Conservation (phyloP, 139 green algal genomes). For the Chlamydomonas schloesseri region DNA sequence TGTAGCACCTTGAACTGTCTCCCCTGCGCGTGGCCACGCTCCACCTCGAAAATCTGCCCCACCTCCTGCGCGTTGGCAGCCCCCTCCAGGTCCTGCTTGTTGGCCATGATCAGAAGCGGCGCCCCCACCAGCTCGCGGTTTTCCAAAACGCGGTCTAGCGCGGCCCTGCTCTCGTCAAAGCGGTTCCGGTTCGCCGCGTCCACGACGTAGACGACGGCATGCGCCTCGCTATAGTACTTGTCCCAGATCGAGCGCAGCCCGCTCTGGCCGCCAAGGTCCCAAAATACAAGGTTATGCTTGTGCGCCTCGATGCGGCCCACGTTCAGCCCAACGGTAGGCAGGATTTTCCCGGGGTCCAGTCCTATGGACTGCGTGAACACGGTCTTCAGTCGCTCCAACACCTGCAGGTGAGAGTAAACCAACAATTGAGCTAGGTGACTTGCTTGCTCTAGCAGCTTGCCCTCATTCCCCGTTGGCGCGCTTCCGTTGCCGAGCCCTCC, state of each 20-base stretch:
- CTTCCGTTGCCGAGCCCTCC: too few species aligned
- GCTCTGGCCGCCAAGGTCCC: constrained; percentile 89
- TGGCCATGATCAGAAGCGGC: constrained; percentile 92
- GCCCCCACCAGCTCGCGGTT: constrained; percentile 82
- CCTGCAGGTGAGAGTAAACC: too few species aligned
- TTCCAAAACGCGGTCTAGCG: constrained; percentile 78
- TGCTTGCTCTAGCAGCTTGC: too few species aligned
- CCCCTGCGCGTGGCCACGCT: constrained; percentile 38
- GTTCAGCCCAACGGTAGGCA: constrained; percentile 96
- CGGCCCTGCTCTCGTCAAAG: constrained; percentile 75
- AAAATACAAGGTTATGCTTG: constrained; percentile 83
- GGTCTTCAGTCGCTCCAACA: constrained; percentile 92
- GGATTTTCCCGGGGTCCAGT: constrained; percentile 86
- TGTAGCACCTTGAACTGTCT: constrained; percentile 72
- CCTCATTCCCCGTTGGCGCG: too few species aligned
- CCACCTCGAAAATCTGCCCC: constrained; percentile 69
- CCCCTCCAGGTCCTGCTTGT: constrained; percentile 88
- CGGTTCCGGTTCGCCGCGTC: constrained; percentile 72
- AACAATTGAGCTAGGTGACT: not conserved
- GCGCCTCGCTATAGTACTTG: constrained; percentile 95
- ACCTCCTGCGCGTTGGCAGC: constrained; percentile 62
- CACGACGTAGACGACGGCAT: constrained; percentile 93
- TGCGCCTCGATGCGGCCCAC: constrained; percentile 84
- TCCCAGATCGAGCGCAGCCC: constrained; percentile 95
- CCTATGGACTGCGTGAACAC: constrained; percentile 82